Conservation (phyloP, 2,329 filamentous ascomycete genomes). For the Saccharata proteae region DNA sequence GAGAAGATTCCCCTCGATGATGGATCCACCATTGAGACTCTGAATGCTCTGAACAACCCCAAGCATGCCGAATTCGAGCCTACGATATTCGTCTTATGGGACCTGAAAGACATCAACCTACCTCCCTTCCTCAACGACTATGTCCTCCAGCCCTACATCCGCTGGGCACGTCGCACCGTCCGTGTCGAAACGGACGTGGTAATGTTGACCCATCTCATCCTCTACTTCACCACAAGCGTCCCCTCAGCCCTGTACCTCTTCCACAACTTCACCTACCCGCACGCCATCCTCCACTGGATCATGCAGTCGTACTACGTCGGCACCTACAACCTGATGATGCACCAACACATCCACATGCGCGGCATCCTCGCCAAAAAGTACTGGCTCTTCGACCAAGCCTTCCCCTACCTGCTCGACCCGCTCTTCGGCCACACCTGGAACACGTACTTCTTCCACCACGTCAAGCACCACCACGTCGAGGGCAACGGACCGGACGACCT, state of each 20-base stretch:
- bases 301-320: conserved; percentile 60
- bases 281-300: conserved; percentile 52
- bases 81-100: conserved; percentile 43
- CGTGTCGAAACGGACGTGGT: conserved; percentile 61
- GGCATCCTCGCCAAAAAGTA: conserved; percentile 51
- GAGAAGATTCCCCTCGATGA: too few relatives aligned
- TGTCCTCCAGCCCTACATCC: conserved; percentile 48
- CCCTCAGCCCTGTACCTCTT: conserved; percentile 57
- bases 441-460: conserved; percentile 74
- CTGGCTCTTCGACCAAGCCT: conserved; percentile 47
- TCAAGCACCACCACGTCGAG: conserved; percentile 77
- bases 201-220: conserved; percentile 62
- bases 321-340: conserved; percentile 69
- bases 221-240: conserved; percentile 58
- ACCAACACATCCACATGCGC: conserved; percentile 71
- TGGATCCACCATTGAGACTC: conserved; percentile 27
- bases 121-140: conserved; percentile 32
- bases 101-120: conserved; percentile 33
- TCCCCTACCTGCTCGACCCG: conserved; percentile 64
- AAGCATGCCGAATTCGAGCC: conserved; percentile 38
- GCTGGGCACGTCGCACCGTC: conserved; percentile 43
- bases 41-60: conserved; percentile 40
- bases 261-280: conserved; percentile 52
- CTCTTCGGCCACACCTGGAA: conserved; percentile 79
- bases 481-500: conserved; percentile 67